Base-by-base conservation (phyloP, 2,329 filamentous ascomycete genomes). In the Colletotrichum karsti region DNA sequence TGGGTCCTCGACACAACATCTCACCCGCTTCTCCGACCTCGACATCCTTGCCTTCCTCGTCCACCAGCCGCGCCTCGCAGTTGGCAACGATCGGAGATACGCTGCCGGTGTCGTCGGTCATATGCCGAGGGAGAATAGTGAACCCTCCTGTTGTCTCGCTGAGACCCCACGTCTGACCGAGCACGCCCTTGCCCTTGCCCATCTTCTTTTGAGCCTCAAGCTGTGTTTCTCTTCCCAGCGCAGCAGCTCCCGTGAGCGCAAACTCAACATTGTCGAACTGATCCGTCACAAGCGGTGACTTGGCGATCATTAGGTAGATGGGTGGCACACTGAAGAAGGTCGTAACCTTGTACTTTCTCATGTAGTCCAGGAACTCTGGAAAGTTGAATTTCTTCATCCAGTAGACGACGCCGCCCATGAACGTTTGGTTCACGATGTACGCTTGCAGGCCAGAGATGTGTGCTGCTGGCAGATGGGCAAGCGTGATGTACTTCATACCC, bases 1-100 rank as follows among this genome's bases (percentile, higher is more conserved):
- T 91, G 0, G 92, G 91, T 0, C 93, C 92, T 58, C 89, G 88
- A 46, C 93, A 83, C 82, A 90, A 90, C 1, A 92, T 80, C 75
- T 93, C 91, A 4, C 91, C 91, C 0, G 85, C 67, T 35, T 78
- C 68, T 3, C 82, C 81, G 1, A 75, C 76, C 30, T 76, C 71
- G 1, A 83, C 81, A 24, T 84, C 82, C 3, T 73, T 74, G 9
- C 73, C 80, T 0, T 79, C 73, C 1, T 83, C 81, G 33, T 81
- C 81, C 2, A 83, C 74, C 2, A 84, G 71, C 10, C 81, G 75
- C 1, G 71, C 73, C 48, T 76, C 71, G 6, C 71, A 72, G 61
- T 82, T 83, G 1, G 82, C 78, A 0, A 84, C 72, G 28, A 85
- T 71, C 7, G 76, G 74, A 2, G 78, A 77, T 6, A 88, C 80